Percentiles rank a stretch among this genome's conserved stretches.
Evolutionary conservation across 768 basidiomycete genomes (phyloP).

Genomic region (Amanita muscaria): DNA sequence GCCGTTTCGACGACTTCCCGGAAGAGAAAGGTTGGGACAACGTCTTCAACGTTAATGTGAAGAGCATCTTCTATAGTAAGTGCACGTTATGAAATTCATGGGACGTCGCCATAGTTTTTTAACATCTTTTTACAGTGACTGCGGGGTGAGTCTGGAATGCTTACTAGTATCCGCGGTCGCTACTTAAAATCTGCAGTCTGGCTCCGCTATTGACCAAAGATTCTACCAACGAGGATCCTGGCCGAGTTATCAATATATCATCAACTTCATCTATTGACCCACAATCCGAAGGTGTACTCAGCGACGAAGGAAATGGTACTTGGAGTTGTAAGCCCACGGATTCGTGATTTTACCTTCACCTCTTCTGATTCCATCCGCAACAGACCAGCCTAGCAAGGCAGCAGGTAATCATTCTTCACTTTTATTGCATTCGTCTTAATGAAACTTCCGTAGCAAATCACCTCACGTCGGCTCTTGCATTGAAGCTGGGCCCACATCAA

Average conservation of each 20-base stretch:
- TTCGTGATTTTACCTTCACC: neutral
- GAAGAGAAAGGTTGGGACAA: slow-evolving; percentile 85
- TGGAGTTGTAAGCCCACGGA: slow-evolving; percentile 63
- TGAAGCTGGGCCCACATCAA: slow-evolving; percentile 47
- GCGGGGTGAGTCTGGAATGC: slow-evolving; percentile 1
- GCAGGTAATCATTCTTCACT: slow-evolving; percentile 34
- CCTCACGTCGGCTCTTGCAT: slow-evolving; percentile 62
- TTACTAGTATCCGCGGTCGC: neutral
- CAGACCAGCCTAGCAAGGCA: slow-evolving; percentile 81
- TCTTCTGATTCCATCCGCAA: slow-evolving; percentile 3
- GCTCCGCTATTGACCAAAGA: slow-evolving; percentile 60
- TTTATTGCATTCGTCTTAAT: neutral
- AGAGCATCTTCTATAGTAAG: slow-evolving; percentile 76
- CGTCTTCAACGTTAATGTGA: slow-evolving; percentile 76
- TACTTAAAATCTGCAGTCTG: slow-evolving; percentile 24
- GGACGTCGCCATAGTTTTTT: neutral
- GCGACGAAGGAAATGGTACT: slow-evolving; percentile 50
- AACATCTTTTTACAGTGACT: slow-evolving; percentile 8
- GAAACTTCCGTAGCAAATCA: slow-evolving; percentile 50
- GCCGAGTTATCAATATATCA: slow-evolving; percentile 76
- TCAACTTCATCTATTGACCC: slow-evolving; percentile 56
- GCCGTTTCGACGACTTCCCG: slow-evolving; percentile 58
- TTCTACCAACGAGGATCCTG: slow-evolving; percentile 54
- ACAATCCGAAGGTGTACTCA: slow-evolving; percentile 39
- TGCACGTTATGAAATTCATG: neutral